Evolutionary conservation across 2,329 filamentous ascomycete species (phyloP), one percentile per base, ranked within the genome.

Genomic region (Myriosclerotinia scirpicola): DNA sequence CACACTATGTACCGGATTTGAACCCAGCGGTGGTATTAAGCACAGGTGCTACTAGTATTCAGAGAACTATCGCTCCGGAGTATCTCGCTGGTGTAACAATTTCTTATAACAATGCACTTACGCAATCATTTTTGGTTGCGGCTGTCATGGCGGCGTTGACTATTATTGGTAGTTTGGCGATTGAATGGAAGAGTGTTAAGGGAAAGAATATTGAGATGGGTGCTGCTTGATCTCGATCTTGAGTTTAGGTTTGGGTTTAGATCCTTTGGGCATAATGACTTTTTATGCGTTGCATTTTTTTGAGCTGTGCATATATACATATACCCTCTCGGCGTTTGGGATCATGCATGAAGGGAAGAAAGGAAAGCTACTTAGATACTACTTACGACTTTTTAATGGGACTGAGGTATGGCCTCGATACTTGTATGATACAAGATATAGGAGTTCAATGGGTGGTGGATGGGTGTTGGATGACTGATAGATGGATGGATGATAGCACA

Each of bases 1-100:
- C 75, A 54, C 70, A 75, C 67, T 76, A 80, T 67, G 73, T 71
- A 17, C 81, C 82, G 0, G 80, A 78, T 1, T 72, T 86, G 7
- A 77, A 82, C 42, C 73, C 82, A 0, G 65, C 74, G 20, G 69
- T 72, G 6, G 81, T 86, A 50, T 76, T 84, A 66, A 77, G 75
- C 9, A 80, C 78, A 9, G 84, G 84, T 40, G 84, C 82, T n/a
- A 92, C 89, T 0, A 82, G 86, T 56, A 79, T 93, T 30, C 82
- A 83, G 67, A 74, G 78, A 0, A 75, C 79, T 2, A 84, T 91
- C 36, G 79, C 82, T 0, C 70, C 77, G 0, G 71, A 85, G 67
- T 84, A 81, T 67, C 75, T 88, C 5, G 73, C 76, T 2, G 77
- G 79, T 0, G 87, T 93, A 11, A 79, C 87, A 1, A 69, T 79